Evolutionary conservation across 2,329 filamentous ascomycete genomes (phyloP).

Genomic region (Trichothecium sympodiale): DNA sequence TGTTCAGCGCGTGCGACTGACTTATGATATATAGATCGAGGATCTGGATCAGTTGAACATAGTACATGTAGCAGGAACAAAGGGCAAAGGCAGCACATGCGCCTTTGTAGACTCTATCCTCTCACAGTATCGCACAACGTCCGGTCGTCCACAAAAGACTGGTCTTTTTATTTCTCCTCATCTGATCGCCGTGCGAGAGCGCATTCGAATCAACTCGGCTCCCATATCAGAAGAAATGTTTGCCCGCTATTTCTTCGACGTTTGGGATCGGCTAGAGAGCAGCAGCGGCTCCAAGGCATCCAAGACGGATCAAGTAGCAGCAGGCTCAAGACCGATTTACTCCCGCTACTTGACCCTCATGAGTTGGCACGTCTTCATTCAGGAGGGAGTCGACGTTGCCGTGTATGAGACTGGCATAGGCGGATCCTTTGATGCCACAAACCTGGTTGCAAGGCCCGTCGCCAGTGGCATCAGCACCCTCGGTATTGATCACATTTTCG

Average conservation of each 20-base stretch:
- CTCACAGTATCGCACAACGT: constrained; percentile 30
- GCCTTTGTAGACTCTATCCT: constrained; percentile 57
- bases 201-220: constrained; percentile 49
- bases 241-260: constrained; percentile 55
- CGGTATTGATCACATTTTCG: constrained; percentile 57
- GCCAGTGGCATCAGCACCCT: constrained; percentile 54
- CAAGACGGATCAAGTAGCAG: constrained; percentile 14
- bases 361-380: constrained; percentile 55
- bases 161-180: constrained; percentile 62
- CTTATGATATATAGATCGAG: constrained; percentile 14
- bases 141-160: constrained; percentile 28
- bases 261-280: constrained; percentile 45
- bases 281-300: constrained; percentile 15
- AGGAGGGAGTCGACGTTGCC: constrained; percentile 49
- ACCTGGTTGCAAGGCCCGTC: constrained; percentile 46
- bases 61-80: constrained; percentile 64
- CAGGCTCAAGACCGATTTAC: constrained; percentile 39
- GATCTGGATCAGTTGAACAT: constrained; percentile 53
- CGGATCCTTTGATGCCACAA: constrained; percentile 59
- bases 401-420: constrained; percentile 59
- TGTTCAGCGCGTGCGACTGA: too few species aligned
- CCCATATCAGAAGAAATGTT: constrained; percentile 50
- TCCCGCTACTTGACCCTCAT: constrained; percentile 54
- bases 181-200: constrained; percentile 54
- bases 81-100: constrained; percentile 65